These are phyloP conservation scores for Microthlaspi erraticum DNA, from an alignment of 345 rosid genomes.

Conservation along the genomic window DNA sequence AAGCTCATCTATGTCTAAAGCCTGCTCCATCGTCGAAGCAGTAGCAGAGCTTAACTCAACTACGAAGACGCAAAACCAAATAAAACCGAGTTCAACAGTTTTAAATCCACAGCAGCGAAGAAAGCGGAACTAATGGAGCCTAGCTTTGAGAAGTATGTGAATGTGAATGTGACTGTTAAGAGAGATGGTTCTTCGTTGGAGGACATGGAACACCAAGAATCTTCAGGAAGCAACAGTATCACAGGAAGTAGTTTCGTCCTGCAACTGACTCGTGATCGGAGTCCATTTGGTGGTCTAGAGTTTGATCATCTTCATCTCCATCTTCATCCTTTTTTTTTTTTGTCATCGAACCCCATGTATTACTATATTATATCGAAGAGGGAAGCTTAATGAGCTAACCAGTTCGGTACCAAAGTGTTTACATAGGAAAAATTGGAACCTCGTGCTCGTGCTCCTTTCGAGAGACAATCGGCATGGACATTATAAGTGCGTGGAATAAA, in stretches of 20 bases:
- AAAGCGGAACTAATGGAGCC: constrained; percentile 80
- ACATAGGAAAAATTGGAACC: too few species aligned
- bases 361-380: too few species aligned
- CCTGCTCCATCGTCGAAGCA: constrained; percentile 78
- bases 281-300: constrained; percentile 52
- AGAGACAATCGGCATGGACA: too few species aligned
- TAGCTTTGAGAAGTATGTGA: constrained; percentile 86
- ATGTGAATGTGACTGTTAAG: constrained; percentile 79
- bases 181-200: constrained; percentile 57
- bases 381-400: too few species aligned
- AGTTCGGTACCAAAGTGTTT: too few species aligned
- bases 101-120: constrained; percentile 41
- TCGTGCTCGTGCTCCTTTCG: too few species aligned
- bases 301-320: constrained; percentile 36
- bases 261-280: constrained; percentile 55
- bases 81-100: constrained; percentile 40
- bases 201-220: constrained; percentile 81
- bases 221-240: constrained; percentile 91
- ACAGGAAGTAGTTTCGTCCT: constrained; percentile 50
- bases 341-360: too few species aligned
- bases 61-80: constrained; percentile 51
- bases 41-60: constrained; percentile 85
- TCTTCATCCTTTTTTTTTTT: constrained; percentile 42
- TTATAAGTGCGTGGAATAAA: too few species aligned
- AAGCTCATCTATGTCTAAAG: constrained; percentile 68